These are phyloP conservation scores for Aureobasidium sp. DNA, from an alignment of 2,329 filamentous ascomycete species.

Conservation along the genomic window DNA sequence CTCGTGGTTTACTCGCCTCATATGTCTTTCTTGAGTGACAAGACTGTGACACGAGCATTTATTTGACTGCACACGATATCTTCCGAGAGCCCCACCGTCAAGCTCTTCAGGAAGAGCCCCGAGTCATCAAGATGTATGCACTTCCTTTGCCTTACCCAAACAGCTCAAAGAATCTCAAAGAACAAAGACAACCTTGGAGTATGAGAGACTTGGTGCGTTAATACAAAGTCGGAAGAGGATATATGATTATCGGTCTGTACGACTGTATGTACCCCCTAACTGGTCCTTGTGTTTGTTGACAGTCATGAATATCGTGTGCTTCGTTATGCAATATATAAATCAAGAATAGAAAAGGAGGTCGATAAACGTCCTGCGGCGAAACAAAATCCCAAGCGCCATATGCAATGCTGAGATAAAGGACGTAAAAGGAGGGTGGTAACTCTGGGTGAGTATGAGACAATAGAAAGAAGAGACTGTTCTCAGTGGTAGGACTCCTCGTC, in stretches of 20 bases:
- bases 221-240: neutral
- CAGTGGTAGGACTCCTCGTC: neutral
- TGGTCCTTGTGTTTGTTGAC: neutral
- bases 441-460: neutral
- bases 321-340: neutral
- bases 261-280: neutral
- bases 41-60: neutral
- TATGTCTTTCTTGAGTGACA: too few relatives aligned
- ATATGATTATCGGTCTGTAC: neutral
- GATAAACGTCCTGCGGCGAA: neutral
- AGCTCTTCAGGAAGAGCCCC: neutral
- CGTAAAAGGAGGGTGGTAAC: conserved; percentile 12
- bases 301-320: neutral
- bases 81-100: neutral
- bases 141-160: neutral
- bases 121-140: neutral
- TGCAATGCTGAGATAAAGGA: neutral
- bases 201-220: neutral
- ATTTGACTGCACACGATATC: neutral
- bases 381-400: neutral
- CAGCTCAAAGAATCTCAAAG: neutral
- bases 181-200: neutral
- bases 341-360: neutral
- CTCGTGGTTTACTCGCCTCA: too few relatives aligned
- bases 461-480: conserved; percentile 8